Conservation (phyloP, 768 basidiomycete species). For the Macrocybe gigantea region DNA sequence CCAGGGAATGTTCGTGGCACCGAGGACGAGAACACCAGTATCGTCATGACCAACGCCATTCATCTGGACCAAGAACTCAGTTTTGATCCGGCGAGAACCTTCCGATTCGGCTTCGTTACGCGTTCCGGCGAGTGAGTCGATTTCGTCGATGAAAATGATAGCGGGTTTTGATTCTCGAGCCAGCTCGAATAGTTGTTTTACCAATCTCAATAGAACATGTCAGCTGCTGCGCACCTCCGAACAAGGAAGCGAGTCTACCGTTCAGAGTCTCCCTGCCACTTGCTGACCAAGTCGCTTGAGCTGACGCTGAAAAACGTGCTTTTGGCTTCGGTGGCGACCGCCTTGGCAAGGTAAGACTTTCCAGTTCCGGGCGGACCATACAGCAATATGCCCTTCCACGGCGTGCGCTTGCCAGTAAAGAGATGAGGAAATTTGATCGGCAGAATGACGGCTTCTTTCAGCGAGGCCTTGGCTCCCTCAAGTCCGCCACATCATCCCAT, state of each 20-base stretch:
- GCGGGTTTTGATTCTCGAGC: conserved; percentile 94
- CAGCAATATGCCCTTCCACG: conserved; percentile 92
- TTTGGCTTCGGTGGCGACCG: conserved; percentile 98
- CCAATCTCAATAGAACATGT: conserved; percentile 49
- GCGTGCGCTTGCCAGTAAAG: conserved; percentile 97
- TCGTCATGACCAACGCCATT: conserved; percentile 98
- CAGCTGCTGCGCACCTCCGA: background rate
- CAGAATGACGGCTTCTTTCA: conserved; percentile 98
- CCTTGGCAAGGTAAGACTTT: conserved; percentile 95
- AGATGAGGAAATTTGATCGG: conserved; percentile 99
- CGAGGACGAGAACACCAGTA: conserved; percentile 91
- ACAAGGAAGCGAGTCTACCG: conserved; percentile 47
- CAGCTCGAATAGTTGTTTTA: conserved; percentile 94
- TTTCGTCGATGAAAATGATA: conserved; percentile 99
- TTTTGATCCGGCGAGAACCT: conserved; percentile 95
- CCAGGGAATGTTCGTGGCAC: conserved; percentile 99
- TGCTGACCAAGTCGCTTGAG: conserved; percentile 92
- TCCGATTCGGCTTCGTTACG: conserved; percentile 97
- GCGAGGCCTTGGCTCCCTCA: conserved; percentile 88
- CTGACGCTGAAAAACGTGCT: conserved; percentile 98
- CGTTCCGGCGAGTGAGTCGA: conserved; percentile 92
- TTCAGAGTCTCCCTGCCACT: conserved; percentile 99
- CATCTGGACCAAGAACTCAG: conserved; percentile 97
- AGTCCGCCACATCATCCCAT: conserved; percentile 98
- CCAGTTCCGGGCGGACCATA: conserved; percentile 99